A percentile compares a stretch with the other conserved stretches of the same genome.
Conservation (phyloP, 106 monocot species). For the Triglochin maritima region DNA sequence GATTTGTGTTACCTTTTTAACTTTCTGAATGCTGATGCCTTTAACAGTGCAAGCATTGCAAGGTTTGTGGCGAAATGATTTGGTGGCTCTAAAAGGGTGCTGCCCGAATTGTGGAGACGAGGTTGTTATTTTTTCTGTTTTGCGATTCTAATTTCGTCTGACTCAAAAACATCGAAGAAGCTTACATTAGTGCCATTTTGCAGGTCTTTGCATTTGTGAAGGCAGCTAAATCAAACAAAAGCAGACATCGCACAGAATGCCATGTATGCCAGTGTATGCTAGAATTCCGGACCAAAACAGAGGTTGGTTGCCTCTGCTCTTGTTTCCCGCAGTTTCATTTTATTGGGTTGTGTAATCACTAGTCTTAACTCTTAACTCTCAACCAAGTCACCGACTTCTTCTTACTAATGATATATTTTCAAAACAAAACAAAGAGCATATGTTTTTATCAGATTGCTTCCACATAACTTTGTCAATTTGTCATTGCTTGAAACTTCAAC, state of each 20-base stretch:
- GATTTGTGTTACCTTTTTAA: background rate
- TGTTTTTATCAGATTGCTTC: too few relatives aligned
- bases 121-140: conserved; percentile 21
- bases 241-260: conserved; percentile 57
- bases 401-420: too few relatives aligned
- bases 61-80: conserved; percentile 64
- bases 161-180: too few relatives aligned
- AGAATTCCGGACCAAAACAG: conserved; percentile 72
- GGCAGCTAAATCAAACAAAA: conserved; percentile 35
- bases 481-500: too few relatives aligned
- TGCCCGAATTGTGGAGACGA: conserved; percentile 97
- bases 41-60: conserved; percentile 49
- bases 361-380: too few relatives aligned
- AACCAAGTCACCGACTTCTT: too few relatives aligned
- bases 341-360: too few relatives aligned
- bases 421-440: too few relatives aligned
- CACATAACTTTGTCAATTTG: too few relatives aligned
- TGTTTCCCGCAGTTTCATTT: background rate
- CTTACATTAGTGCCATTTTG: background rate
- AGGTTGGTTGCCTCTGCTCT: conserved; percentile 27
- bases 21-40: background rate
- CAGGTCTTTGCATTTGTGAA: conserved; percentile 96
- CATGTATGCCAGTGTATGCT: conserved; percentile 70
- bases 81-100: conserved; percentile 85
- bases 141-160: background rate